A percentile compares a stretch with the other conserved stretches of the same genome.
These are phyloP conservation scores for Drosera capensis DNA, from an alignment of 148 eudicot species.

Conservation along the genomic window DNA sequence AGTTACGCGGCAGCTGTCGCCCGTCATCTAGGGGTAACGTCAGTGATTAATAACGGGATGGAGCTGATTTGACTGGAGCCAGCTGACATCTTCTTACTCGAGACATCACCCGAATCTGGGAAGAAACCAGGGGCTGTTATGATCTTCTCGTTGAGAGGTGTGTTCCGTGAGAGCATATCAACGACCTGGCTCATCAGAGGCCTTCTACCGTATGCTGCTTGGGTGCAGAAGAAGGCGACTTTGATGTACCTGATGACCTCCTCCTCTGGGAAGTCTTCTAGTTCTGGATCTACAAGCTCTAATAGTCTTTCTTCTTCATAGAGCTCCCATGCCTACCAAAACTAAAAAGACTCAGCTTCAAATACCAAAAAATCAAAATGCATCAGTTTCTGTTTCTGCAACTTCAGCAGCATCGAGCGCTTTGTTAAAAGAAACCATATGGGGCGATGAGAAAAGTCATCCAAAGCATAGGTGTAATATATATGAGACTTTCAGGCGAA, in stretches of 20 bases:
- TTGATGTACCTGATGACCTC: slow-evolving; percentile 44
- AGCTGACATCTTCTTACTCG: slow-evolving; percentile 22
- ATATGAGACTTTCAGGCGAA: too few relatives aligned
- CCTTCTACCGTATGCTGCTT: slow-evolving; percentile 59
- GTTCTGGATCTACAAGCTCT: slow-evolving; percentile 65
- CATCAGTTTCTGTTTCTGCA: too few relatives aligned
- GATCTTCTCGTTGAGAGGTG: slow-evolving; percentile 49
- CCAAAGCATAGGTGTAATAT: too few relatives aligned
- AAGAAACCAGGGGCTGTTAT: slow-evolving; percentile 64
- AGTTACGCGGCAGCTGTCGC: not conserved
- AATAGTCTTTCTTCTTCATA: slow-evolving; percentile 49
- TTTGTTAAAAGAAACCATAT: too few relatives aligned
- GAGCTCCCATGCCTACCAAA: slow-evolving; percentile 65
- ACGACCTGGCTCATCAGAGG: slow-evolving; percentile 80
- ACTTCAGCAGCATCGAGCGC: too few relatives aligned
- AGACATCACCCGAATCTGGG: slow-evolving; percentile 19
- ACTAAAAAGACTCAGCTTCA: not conserved
- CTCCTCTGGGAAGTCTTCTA: slow-evolving; percentile 41
- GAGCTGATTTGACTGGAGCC: slow-evolving; percentile 42
- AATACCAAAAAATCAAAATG: not conserved
- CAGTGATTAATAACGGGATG: slow-evolving; percentile 37
- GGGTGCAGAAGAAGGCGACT: slow-evolving; percentile 81
- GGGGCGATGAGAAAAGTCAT: too few relatives aligned
- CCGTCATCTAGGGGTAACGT: slow-evolving; percentile 59
- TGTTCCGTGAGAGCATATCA: slow-evolving; percentile 52